These are phyloP conservation scores for Geoglossum glabrum DNA, from an alignment of 495 filamentous ascomycete genomes.

Conservation along the genomic window DNA sequence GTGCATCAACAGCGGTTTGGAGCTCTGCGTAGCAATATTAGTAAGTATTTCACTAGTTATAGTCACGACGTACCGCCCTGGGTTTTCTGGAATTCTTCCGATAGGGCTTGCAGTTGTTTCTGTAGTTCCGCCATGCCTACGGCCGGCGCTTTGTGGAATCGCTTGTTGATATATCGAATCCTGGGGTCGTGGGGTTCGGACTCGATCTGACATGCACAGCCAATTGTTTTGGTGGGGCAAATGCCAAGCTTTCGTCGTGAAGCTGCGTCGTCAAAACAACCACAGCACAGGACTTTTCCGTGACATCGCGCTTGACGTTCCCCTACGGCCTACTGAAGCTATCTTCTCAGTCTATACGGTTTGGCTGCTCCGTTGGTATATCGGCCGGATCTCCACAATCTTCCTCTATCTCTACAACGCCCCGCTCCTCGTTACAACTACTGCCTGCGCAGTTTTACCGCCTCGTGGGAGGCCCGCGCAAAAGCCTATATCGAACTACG, in stretches of 20 bases:
- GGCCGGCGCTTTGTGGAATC: not conserved
- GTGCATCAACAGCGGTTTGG: slow-evolving; percentile 49
- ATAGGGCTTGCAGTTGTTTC: slow-evolving; percentile 48
- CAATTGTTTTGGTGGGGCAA: not conserved
- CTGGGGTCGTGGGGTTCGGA: not conserved
- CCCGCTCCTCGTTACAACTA: not conserved
- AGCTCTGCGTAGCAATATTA: slow-evolving; percentile 37
- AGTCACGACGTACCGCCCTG: slow-evolving; percentile 47
- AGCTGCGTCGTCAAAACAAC: not conserved
- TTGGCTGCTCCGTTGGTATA: not conserved
- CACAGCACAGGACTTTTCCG: not conserved
- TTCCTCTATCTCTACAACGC: not conserved
- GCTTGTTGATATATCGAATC: slow-evolving; percentile 3
- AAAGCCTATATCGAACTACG: not conserved
- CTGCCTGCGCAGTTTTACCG: not conserved
- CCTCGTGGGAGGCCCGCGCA: not conserved
- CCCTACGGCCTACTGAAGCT: not conserved
- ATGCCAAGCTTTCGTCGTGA: slow-evolving; percentile 2
- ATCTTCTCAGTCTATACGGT: not conserved
- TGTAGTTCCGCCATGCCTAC: slow-evolving; percentile 31
- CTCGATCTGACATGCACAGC: not conserved
- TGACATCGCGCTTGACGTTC: not conserved
- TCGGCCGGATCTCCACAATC: not conserved
- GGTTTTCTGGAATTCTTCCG: slow-evolving; percentile 70
- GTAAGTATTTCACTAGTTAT: not conserved